A percentile compares a stretch with the other conserved stretches of the same genome.
Conservation (phyloP, 2,329 filamentous ascomycete species). For the Pseudogymnoascus sp. region DNA sequence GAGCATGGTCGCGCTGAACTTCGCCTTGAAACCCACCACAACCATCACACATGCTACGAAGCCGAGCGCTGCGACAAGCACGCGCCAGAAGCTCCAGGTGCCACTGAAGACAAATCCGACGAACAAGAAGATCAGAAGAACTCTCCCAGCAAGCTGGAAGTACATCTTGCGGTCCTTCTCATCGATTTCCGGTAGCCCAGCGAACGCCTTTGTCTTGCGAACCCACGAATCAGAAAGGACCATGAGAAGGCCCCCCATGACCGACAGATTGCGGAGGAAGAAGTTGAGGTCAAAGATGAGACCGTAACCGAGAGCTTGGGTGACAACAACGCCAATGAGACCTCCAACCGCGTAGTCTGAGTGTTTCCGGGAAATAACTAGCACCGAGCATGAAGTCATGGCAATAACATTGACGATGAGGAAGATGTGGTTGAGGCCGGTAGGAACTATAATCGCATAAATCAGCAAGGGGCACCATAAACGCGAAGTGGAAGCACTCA, state of each 20-base stretch:
- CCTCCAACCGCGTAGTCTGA: conserved; percentile 89
- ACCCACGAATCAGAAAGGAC: conserved; percentile 97
- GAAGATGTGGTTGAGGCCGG: conserved; percentile 85
- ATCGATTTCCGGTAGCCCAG: conserved; percentile 85
- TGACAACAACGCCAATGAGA: conserved; percentile 82
- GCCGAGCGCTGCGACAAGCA: conserved; percentile 77
- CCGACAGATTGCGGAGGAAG: conserved; percentile 96
- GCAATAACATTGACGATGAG: conserved; percentile 82
- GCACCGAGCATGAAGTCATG: conserved; percentile 73
- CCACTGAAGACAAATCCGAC: conserved; percentile 94
- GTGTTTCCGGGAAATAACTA: conserved; percentile 89
- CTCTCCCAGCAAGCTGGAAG: conserved; percentile 93
- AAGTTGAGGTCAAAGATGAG: conserved; percentile 99
- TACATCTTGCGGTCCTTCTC: conserved; percentile 99
- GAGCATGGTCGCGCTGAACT: conserved; percentile 93
- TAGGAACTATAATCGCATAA: conserved; percentile 58
- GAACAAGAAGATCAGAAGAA: conserved; percentile 96
- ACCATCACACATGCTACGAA: conserved; percentile 96
- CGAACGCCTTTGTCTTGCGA: conserved; percentile 93
- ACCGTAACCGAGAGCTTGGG: conserved; percentile 92
- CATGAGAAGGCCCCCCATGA: conserved; percentile 96
- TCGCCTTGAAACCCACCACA: conserved; percentile 98
- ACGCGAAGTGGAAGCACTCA: conserved; percentile 45
- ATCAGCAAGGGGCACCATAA: conserved; percentile 15
- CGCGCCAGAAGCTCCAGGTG: conserved; percentile 82